Conservation (phyloP, 2,329 filamentous ascomycete genomes). For the Trichoderma cornu-damae region DNA sequence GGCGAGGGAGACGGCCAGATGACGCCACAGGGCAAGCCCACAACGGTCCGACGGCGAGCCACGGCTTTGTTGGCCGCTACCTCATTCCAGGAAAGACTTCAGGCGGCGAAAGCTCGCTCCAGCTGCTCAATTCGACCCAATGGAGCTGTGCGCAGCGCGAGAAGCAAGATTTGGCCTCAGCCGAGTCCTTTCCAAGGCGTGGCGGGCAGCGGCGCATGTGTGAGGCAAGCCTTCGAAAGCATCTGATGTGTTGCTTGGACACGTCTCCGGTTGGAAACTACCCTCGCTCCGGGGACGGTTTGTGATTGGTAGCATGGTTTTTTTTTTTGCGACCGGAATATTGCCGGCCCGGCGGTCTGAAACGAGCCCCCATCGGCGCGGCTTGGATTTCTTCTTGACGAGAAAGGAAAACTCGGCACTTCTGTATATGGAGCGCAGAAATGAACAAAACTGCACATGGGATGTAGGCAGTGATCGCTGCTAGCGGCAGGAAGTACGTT, state of each 20-base stretch:
- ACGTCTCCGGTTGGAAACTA: slow-evolving; percentile 7
- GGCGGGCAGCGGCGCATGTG: slow-evolving; percentile 14
- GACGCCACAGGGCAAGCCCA: background rate
- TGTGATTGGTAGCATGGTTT: background rate
- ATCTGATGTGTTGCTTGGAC: slow-evolving; percentile 6
- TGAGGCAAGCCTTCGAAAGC: slow-evolving; percentile 7
- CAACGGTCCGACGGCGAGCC: background rate
- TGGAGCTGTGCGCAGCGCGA: background rate
- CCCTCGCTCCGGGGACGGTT: background rate
- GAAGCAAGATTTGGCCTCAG: background rate
- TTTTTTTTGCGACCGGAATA: slow-evolving; percentile 16
- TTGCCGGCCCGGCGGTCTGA: slow-evolving; percentile 15
- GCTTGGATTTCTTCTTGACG: too few species aligned
- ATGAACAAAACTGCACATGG: too few species aligned
- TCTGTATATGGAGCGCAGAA: background rate
- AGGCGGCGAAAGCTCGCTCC: background rate
- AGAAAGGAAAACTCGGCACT: too few species aligned
- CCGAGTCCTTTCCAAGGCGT: slow-evolving; percentile 4
- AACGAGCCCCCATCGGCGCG: background rate
- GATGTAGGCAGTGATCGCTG: too few species aligned
- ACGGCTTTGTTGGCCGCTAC: background rate
- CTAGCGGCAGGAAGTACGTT: too few species aligned
- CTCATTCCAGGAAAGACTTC: slow-evolving; percentile 7
- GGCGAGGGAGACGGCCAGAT: background rate
- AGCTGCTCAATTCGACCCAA: background rate